These are phyloP conservation scores for Penicillium parvum DNA, from an alignment of 495 filamentous ascomycete genomes.

Conservation along the genomic window DNA sequence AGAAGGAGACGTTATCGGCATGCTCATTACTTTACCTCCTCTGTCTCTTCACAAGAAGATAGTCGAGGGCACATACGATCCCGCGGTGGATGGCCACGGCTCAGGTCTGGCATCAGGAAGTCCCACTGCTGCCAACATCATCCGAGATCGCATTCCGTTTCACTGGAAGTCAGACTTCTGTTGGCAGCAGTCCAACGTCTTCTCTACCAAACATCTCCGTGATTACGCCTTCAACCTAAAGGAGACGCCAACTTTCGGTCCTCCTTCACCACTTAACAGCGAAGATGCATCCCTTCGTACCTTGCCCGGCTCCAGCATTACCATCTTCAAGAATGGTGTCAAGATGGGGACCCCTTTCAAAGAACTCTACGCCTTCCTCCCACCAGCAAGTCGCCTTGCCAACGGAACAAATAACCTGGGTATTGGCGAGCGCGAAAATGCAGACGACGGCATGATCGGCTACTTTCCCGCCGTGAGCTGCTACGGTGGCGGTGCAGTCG, in stretches of 20 bases:
- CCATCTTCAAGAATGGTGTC: conserved; percentile 86
- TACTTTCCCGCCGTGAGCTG: conserved; percentile 94
- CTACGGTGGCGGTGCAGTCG: conserved; percentile 83
- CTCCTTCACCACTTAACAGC: conserved; percentile 59
- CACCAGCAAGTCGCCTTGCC: conserved; percentile 70
- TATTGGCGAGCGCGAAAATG: conserved; percentile 67
- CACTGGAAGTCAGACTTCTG: conserved; percentile 88
- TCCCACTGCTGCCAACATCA: conserved; percentile 60
- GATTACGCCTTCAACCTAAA: conserved; percentile 54
- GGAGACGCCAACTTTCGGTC: conserved; percentile 47
- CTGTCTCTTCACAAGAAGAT: conserved; percentile 80
- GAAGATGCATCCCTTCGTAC: conserved; percentile 69
- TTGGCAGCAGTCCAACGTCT: conserved; percentile 93
- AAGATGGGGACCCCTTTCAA: conserved; percentile 84
- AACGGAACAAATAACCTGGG: conserved; percentile 60
- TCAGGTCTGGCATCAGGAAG: conserved; percentile 13
- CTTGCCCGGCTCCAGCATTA: conserved; percentile 79
- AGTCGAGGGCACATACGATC: conserved; percentile 83
- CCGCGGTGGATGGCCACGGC: conserved; percentile 57
- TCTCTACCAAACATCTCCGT: conserved; percentile 81
- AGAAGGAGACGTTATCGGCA: conserved; percentile 91
- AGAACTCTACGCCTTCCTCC: conserved; percentile 85
- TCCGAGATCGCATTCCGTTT: conserved; percentile 91
- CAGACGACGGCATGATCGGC: conserved; percentile 90
- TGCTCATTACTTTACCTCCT: conserved; percentile 87